These are phyloP conservation scores for Phaseolus lunatus DNA, from an alignment of 306 rosid genomes.

Conservation along the genomic window DNA sequence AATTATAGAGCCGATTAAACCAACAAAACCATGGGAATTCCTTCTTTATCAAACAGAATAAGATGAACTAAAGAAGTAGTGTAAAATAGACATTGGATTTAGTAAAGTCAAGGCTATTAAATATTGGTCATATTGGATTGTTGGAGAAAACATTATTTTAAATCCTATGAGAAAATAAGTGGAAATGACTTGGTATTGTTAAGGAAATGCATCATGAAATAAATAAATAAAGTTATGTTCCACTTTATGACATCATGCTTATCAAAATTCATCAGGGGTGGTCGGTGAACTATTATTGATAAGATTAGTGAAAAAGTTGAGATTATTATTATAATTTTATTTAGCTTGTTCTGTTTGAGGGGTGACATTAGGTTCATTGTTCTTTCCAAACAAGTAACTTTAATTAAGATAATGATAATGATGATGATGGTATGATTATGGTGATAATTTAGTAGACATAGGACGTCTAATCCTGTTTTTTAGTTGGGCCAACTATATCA, in stretches of 20 bases:
- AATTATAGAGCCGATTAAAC: neutral
- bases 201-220: neutral
- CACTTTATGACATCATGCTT: constrained; percentile 23
- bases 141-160: neutral
- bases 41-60: neutral
- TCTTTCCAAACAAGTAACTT: neutral
- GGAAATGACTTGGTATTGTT: constrained; percentile 9
- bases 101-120: too few relatives aligned
- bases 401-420: constrained; percentile 10
- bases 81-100: neutral
- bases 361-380: neutral
- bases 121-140: neutral
- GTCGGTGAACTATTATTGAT: constrained; percentile 35
- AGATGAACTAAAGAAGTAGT: neutral
- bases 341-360: neutral
- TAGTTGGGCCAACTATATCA: constrained; percentile 8
- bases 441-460: neutral
- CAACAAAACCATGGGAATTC: neutral
- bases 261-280: constrained; percentile 26
- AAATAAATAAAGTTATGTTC: neutral
- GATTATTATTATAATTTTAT: constrained; percentile 16
- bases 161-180: neutral
- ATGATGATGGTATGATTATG: neutral
- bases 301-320: constrained; percentile 15
- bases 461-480: neutral